Base-by-base conservation (phyloP, 2,329 filamentous ascomycete genomes). In the Hypocreales sp. region DNA sequence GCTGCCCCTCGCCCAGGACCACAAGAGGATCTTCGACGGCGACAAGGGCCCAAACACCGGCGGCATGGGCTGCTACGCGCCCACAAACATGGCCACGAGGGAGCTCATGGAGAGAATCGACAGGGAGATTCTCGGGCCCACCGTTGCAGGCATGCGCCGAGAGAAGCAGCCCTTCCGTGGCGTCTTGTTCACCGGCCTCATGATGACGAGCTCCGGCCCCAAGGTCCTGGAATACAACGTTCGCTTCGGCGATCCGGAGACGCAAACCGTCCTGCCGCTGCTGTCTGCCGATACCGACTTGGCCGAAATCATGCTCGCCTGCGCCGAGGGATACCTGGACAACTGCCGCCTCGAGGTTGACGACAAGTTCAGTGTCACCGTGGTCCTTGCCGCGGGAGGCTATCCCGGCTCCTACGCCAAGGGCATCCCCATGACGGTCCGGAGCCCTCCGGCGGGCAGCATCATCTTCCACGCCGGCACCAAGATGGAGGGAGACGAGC, bases 61-160 rank as follows among this genome's bases (percentile, higher is more conserved):
- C 33, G 90, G 90, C 22, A 95, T 95, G 90, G 90, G 90, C 27
- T 93, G 84, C 48, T 95, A 95, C 53, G 84, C 86, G 11, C 81
- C 81, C n/a, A 92, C 86, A 2, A 79, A 72, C 36, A 76, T 86
- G 41, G 75, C 78, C 17, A 79, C 77, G 0, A 68, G 73, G 27
- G 71, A 77, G 34, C 62, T 92, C n/a, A 66, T 90, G 12, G 76
- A 76, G 12, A 65, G 74, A 34, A 73, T 98, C 34, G 78, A 94
- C 47, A 64, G 65, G 30, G 79, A 79, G 19, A 78, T 94, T 29
- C 67, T 95, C n/a, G 72, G 84, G 49, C 86, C 87, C 6, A 94
- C 86, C 3, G 72, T 95, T 34, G 70, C 82, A 33, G 86, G 84
- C 31, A 87, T 95, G 82, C 69, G 76, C 42, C 67, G 68, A 35